Evolutionary conservation across 352 stramenopile species (phyloP).

Genomic region (Phytophthora pini): DNA sequence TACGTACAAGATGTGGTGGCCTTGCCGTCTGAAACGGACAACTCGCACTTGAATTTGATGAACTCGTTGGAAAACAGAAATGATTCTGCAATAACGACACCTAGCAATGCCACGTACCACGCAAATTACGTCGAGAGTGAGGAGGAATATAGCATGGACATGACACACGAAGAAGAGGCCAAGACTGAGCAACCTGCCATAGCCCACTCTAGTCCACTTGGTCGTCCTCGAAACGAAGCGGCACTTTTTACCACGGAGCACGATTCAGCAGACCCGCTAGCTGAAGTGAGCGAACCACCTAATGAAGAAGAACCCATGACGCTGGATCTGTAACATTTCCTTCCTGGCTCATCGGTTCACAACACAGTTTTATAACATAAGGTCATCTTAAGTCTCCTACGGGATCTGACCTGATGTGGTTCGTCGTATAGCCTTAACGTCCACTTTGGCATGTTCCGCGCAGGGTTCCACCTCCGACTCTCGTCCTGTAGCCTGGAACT

Average conservation of each 20-base stretch:
- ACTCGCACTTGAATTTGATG: neutral
- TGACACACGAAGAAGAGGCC: conserved; percentile 18
- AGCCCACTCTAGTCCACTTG: neutral
- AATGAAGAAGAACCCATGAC: conserved; percentile 18
- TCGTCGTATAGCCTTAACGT: conserved; percentile 33
- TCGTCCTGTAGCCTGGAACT: conserved; percentile 32
- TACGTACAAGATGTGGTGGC: neutral
- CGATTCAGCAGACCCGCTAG: neutral
- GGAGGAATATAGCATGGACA: conserved; percentile 31
- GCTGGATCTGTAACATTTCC: conserved; percentile 26
- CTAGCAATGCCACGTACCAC: neutral
- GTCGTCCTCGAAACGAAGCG: neutral
- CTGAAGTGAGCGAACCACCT: neutral
- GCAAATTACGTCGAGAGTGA: conserved; percentile 2
- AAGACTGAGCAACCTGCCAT: neutral
- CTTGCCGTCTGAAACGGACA: neutral
- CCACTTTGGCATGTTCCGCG: neutral
- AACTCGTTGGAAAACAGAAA: neutral
- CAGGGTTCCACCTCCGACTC: conserved; percentile 9
- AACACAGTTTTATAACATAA: conserved; percentile 20
- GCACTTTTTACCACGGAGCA: too few species aligned
- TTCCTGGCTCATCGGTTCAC: neutral
- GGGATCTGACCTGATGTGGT: conserved; percentile 44
- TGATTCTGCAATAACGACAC: neutral
- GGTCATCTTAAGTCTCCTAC: conserved; percentile 23